Percentiles rank a stretch among this genome's conserved stretches.
Conservation (phyloP, 192 early-diverging fungal genomes). For the Allomyces arbusculus region DNA sequence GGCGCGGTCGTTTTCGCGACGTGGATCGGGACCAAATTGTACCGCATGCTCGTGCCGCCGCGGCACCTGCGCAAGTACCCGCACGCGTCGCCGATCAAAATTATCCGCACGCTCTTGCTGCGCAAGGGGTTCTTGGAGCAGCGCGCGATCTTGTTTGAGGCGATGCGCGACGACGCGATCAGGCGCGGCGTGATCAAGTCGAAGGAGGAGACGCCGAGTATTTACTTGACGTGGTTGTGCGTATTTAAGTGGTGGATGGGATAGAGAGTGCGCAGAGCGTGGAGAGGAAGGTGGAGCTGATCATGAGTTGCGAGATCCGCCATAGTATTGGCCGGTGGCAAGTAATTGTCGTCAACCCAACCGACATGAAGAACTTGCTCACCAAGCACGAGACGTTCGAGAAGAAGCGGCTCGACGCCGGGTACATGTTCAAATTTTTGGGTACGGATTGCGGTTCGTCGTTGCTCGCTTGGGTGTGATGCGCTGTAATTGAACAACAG, state of each 20-base stretch:
- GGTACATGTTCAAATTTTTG: no score
- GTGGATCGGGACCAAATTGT: no score
- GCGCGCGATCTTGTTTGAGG: not conserved
- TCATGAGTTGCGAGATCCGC: not conserved
- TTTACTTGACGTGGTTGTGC: not conserved
- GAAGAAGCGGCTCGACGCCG: not conserved
- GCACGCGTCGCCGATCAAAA: not conserved
- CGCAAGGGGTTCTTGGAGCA: not conserved
- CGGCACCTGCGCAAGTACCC: not conserved
- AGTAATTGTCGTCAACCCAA: constrained; percentile 2
- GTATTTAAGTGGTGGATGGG: no score
- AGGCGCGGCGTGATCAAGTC: not conserved
- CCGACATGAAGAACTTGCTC: constrained; percentile 3
- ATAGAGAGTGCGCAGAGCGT: no score
- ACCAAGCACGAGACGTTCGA: not conserved
- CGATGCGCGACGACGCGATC: not conserved
- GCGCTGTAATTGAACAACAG: constrained; percentile 1
- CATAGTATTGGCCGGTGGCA: not conserved
- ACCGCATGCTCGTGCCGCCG: not conserved
- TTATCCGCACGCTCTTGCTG: not conserved
- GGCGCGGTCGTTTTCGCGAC: no score
- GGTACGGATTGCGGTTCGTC: no score
- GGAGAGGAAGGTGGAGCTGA: no score
- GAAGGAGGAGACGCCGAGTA: not conserved
- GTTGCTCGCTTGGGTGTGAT: not conserved